Evolutionary conservation across 1,284 basidiomycete genomes (phyloP).

Genomic region (Pseudozyma pruni): DNA sequence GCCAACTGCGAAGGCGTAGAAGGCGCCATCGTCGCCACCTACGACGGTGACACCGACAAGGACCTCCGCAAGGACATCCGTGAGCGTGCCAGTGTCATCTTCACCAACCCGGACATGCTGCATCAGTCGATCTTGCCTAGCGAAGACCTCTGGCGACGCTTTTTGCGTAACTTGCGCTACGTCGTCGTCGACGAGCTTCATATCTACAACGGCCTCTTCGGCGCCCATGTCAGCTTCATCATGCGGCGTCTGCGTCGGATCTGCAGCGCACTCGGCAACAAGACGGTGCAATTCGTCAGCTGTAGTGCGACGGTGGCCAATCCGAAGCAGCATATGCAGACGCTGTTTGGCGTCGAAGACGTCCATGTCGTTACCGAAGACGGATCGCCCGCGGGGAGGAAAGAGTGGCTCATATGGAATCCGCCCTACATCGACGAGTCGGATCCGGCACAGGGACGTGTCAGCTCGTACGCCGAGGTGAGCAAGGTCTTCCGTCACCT

Average conservation of each 20-base stretch:
- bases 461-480: constrained; percentile 78
- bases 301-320: constrained; percentile 89
- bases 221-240: constrained; percentile 60
- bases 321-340: constrained; percentile 70
- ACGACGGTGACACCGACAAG: constrained; percentile 86
- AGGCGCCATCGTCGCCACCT: constrained; percentile 77
- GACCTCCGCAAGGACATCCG: constrained; percentile 71
- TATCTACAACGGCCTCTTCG: constrained; percentile 73
- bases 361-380: constrained; percentile 81
- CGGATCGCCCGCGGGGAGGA: constrained; percentile 82
- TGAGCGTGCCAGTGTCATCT: constrained; percentile 69
- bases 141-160: constrained; percentile 85
- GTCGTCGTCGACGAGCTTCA: constrained; percentile 87
- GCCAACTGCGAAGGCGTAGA: constrained; percentile 75
- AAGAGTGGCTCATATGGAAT: constrained; percentile 72
- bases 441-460: constrained; percentile 74
- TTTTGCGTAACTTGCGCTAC: constrained; percentile 76
- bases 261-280: constrained; percentile 85
- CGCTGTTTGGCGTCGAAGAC: constrained; percentile 72
- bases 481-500: constrained; percentile 80
- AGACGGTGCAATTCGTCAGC: constrained; percentile 78
- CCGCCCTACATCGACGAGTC: constrained; percentile 75
- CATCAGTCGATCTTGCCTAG: constrained; percentile 86
- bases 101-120: constrained; percentile 79
- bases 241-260: constrained; percentile 75